A percentile compares a stretch with the other conserved stretches of the same genome.
Conservation (phyloP, 148 eudicot species). For the Persicaria maculosa region DNA sequence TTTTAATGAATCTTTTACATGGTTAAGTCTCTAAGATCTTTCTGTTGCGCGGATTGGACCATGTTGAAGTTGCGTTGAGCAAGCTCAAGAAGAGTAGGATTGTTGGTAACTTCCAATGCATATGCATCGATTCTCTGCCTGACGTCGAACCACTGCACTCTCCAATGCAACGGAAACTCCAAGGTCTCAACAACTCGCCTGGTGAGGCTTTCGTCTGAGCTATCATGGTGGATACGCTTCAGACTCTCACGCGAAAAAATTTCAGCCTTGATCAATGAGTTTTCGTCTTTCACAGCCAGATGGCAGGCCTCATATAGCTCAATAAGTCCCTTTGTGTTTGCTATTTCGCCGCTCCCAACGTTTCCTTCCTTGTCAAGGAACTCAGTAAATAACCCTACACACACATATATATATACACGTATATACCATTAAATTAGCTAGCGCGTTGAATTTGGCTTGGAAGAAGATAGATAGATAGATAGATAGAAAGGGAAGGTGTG, state of each 20-base stretch:
- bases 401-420: no score
- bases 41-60: conserved; percentile 34
- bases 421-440: neutral
- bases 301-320: conserved; percentile 36
- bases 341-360: neutral
- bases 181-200: conserved; percentile 12
- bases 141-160: conserved; percentile 39
- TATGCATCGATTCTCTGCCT: conserved; percentile 23
- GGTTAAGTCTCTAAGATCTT: conserved; percentile 34
- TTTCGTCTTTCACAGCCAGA: conserved; percentile 24
- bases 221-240: neutral
- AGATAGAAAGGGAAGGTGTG: no score
- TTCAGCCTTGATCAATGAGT: conserved; percentile 20
- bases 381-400: conserved; percentile 22
- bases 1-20: conserved; percentile 18
- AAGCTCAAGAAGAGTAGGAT: conserved; percentile 20
- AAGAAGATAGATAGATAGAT: no score
- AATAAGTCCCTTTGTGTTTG: conserved; percentile 14
- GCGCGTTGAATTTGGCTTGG: neutral
- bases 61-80: conserved; percentile 41
- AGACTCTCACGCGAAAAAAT: neutral
- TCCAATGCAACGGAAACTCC: conserved; percentile 26
- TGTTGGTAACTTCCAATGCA: conserved; percentile 5
- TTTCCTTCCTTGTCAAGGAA: conserved; percentile 17
- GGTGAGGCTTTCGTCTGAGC: conserved; percentile 11